Percentiles rank a stretch among this genome's conserved stretches.
These are phyloP conservation scores for Alternaria brassicae DNA, from an alignment of 2,329 filamentous ascomycete genomes.

Conservation along the genomic window DNA sequence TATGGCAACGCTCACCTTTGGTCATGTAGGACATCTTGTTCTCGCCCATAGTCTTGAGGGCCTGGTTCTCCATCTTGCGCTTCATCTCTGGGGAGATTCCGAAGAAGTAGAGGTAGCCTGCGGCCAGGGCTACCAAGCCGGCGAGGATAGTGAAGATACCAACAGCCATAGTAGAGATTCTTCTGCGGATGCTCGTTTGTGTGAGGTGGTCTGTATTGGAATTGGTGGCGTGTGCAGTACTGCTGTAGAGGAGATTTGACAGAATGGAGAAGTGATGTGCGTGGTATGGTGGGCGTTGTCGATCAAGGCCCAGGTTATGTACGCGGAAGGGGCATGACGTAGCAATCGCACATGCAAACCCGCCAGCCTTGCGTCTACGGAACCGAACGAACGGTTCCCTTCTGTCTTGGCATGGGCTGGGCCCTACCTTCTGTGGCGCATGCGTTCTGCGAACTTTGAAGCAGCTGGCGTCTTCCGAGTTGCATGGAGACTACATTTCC, in stretches of 20 bases:
- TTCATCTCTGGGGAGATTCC: constrained; percentile 58
- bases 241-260: constrained; percentile 3
- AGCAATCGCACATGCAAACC: constrained; percentile 19
- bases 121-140: constrained; percentile 39
- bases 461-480: background rate
- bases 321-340: constrained; percentile 25
- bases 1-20: constrained; percentile 39
- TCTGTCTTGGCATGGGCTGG: constrained; percentile 1
- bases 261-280: constrained; percentile 12
- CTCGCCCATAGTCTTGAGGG: constrained; percentile 60
- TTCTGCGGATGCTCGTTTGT: background rate
- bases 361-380: constrained; percentile 16
- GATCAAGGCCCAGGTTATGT: constrained; percentile 22
- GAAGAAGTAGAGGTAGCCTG: constrained; percentile 56
- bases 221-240: constrained; percentile 2
- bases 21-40: constrained; percentile 56
- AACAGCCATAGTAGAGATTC: constrained; percentile 32
- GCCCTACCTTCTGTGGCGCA: constrained; percentile 3
- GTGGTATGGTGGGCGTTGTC: constrained; percentile 1
- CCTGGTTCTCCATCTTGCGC: constrained; percentile 55
- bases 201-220: constrained; percentile 4
- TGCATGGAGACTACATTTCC: background rate
- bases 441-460: background rate
- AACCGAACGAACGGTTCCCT: constrained; percentile 4
- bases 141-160: constrained; percentile 43